Evolutionary conservation across 2,329 filamentous ascomycete species (phyloP), one percentile per base, ranked within the genome.

Genomic region (Aaosphaeria pasadenensis): DNA sequence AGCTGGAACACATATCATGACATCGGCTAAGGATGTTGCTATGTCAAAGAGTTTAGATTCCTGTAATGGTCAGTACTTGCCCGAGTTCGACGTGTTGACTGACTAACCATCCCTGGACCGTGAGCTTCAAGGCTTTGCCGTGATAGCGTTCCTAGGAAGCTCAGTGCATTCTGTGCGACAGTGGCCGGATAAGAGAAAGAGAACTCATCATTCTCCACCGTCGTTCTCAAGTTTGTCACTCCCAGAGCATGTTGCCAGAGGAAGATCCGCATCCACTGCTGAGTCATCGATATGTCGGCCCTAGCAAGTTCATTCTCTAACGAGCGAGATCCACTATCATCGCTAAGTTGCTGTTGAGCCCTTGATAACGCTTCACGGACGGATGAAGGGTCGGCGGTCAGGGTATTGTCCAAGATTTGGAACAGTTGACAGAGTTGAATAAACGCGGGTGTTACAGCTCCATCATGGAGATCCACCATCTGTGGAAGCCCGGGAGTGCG

Each of bases 241-340:
- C 60, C 58, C 13, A 69, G 49, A n/a, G 66, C 63, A 49, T 67
- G 62, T 43, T 69, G 66, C 66, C 66, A 69, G 4, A 69, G 42
- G 46, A 66, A 67, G 4, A 69, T 67, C 5, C 66, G 60, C 66
- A 69, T 67, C 66, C 66, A 69, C 42, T 69, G 66, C 39, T 69
- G 66, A 3, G 66, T 69, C 63, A 69, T 68, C 0, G 63, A 64
- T 5, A 69, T 69, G 33, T 69, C 64, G 6, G 64, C 66, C n/a
- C 66, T 57, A 44, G 67, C 64, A 5, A 69, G 48, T 41, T 67
- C 65, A n/a, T 67, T 69, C n/a, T 64, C 56, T 1, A 67, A 52
- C 44, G 55, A 59, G 6, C 57, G 58, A 6, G 60, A 55, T 2
- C 60, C 49, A 30, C 61, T 55, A 11, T 69, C 66, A 40, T 58